Conservation (phyloP, 2,329 filamentous ascomycete species). For the Zelopaecilomyces penicillatus region DNA sequence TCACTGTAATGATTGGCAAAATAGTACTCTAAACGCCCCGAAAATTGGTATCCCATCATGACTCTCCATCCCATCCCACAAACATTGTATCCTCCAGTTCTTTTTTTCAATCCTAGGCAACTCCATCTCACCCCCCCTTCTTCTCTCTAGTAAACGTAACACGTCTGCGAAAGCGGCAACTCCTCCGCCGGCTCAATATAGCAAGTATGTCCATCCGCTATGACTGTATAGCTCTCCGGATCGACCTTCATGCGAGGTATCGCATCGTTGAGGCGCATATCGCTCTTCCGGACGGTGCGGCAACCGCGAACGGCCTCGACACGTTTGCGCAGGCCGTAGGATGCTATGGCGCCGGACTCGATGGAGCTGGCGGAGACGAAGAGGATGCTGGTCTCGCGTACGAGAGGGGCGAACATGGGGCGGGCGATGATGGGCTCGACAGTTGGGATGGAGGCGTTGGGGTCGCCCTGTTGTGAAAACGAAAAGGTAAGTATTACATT, state of each 20-base stretch:
- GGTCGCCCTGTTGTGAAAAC: conserved; percentile 50
- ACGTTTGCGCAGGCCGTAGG: conserved; percentile 69
- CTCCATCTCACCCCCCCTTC: conserved; percentile 1
- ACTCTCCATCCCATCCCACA: not conserved
- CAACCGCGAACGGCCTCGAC: conserved; percentile 74
- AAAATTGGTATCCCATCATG: no score
- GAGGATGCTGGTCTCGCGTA: conserved; percentile 65
- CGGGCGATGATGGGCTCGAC: conserved; percentile 77
- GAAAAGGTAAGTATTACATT: conserved; percentile 4
- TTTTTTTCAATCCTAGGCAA: not conserved
- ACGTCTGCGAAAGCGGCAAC: conserved; percentile 69
- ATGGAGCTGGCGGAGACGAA: conserved; percentile 75
- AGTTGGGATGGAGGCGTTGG: conserved; percentile 78
- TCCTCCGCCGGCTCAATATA: conserved; percentile 61
- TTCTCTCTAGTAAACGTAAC: conserved; percentile 58
- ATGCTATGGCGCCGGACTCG: conserved; percentile 54
- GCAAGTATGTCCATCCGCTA: conserved; percentile 72
- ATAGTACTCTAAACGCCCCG: no score
- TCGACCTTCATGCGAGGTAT: conserved; percentile 88
- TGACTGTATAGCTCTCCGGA: conserved; percentile 79
- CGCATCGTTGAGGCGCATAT: conserved; percentile 83
- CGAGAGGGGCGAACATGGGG: conserved; percentile 74
- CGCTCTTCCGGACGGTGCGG: conserved; percentile 65
- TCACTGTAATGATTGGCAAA: not conserved
- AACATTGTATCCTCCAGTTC: not conserved